Evolutionary conservation across 2,329 filamentous ascomycete genomes (phyloP), one percentile per base, ranked within the genome.

Genomic region (Microcyclospora pomicola): DNA sequence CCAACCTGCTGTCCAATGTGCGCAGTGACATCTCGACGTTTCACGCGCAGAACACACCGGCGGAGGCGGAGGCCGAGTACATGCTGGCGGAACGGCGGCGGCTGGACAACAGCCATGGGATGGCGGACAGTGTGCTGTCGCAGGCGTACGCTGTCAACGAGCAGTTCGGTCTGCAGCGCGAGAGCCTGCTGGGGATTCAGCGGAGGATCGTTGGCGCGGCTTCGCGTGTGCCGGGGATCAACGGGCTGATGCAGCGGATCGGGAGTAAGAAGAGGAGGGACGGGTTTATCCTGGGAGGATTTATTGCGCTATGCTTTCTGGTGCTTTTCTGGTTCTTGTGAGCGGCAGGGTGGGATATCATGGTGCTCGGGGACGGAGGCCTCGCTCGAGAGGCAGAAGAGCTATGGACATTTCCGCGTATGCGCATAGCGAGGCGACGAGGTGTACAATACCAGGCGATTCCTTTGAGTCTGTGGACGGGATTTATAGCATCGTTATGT

Each of bases 71-170:
- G 64, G 85, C 85, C 34, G 88, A 98, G 43, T 98, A 96, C 67
- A 95, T 98, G 87, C 72, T 98, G 19, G 81, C 83, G 51, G 91
- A 98, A 70, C 74, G 91, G 36, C 67, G 70, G 44, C 75, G 82
- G 46, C 76, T 98, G 55, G 91, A 98, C 56, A 80, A 85, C 58
- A 92, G 83, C 54, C 82, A 96, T 62, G 81, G 76, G 49, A 78
- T 93, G 68, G 80, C 85, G 34, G 91, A 98, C 59, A 82, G 75
- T 45, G 86, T 98, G 27, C 69, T 98, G 42, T 87, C 81, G 56
- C 91, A 96, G 66, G 91, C 91, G 6, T 98, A 98, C 63, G 87
- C 88, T 9, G 85, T 96, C 37, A 92, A 94, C 58, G 86, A 96
- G 64, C 87, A 71, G 59, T 96, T 98, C 59, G 71, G 74, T 11